A percentile compares a stretch with the other conserved stretches of the same genome.
Evolutionary conservation across 441 rosid genomes (phyloP).

Genomic region (Euphorbia corollata): DNA sequence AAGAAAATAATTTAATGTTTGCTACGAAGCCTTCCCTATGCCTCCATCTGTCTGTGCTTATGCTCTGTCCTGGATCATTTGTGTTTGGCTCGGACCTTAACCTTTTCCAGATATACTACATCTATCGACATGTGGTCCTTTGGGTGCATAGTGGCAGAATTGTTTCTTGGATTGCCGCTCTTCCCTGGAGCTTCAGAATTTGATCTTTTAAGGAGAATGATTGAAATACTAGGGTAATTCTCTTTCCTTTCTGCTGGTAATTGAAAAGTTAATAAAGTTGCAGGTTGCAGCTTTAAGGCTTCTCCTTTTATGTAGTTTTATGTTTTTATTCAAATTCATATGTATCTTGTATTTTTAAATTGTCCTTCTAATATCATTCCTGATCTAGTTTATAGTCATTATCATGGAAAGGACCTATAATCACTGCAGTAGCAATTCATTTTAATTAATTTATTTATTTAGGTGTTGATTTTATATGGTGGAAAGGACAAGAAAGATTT

Average conservation of each 20-base stretch:
- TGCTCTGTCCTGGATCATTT: neutral
- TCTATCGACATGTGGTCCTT: constrained; percentile 99
- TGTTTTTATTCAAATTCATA: neutral
- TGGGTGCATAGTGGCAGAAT: constrained; percentile 98
- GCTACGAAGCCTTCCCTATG: neutral
- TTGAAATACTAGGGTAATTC: constrained; percentile 80
- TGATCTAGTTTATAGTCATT: neutral
- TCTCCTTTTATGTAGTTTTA: neutral
- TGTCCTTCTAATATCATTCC: neutral
- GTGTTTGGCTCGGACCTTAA: constrained; percentile 39
- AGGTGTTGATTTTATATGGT: neutral
- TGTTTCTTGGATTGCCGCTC: constrained; percentile 93
- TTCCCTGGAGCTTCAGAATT: constrained; percentile 99
- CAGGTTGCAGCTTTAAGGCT: no score
- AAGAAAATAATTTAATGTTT: neutral
- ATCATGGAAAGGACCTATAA: neutral
- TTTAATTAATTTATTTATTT: neutral
- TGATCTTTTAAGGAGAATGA: constrained; percentile 91
- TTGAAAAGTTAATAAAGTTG: neutral
- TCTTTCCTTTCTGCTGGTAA: constrained; percentile 12
- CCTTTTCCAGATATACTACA: constrained; percentile 73
- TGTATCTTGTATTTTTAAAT: neutral
- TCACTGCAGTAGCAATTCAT: neutral
- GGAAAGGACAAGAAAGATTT: neutral
- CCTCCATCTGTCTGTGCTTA: neutral